Conservation (phyloP, 2,329 filamentous ascomycete genomes). For the Aureobasidium sp. region DNA sequence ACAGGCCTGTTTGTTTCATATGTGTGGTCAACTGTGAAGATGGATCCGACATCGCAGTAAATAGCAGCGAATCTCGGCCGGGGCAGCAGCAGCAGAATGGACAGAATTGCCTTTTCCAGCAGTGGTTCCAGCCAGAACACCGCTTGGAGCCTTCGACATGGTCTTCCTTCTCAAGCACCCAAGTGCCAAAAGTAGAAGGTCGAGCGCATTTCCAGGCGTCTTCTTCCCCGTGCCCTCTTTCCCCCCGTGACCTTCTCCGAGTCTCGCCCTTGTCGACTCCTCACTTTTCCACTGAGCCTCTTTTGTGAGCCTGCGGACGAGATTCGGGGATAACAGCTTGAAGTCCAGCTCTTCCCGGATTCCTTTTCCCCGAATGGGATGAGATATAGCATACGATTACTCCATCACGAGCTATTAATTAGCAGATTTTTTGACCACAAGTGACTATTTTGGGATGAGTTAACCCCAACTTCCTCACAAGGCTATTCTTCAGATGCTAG, state of each 20-base stretch:
- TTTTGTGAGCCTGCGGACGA: not conserved
- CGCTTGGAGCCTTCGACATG: no score
- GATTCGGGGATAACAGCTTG: not conserved
- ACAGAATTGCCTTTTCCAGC: not conserved
- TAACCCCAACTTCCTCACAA: not conserved
- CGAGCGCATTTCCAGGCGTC: not conserved
- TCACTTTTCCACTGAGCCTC: no score
- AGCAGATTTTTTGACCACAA: no score
- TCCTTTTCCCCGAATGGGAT: not conserved
- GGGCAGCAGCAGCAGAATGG: not conserved
- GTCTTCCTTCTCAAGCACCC: no score
- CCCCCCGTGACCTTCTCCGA: not conserved
- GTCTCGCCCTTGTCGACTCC: not conserved
- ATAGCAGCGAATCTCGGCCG: not conserved
- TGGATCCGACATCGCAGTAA: not conserved
- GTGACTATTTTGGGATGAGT: no score
- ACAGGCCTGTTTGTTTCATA: not conserved
- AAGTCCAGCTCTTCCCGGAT: not conserved
- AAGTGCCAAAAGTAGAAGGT: not conserved
- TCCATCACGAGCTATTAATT: no score
- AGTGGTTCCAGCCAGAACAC: not conserved
- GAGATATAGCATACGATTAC: no score
- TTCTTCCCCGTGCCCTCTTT: no score
- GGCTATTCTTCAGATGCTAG: not conserved
- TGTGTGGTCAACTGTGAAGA: not conserved